phyloP scores from a whole-genome alignment of 148 eudicot genomes.

The Dianthus caryophyllus region DNA sequence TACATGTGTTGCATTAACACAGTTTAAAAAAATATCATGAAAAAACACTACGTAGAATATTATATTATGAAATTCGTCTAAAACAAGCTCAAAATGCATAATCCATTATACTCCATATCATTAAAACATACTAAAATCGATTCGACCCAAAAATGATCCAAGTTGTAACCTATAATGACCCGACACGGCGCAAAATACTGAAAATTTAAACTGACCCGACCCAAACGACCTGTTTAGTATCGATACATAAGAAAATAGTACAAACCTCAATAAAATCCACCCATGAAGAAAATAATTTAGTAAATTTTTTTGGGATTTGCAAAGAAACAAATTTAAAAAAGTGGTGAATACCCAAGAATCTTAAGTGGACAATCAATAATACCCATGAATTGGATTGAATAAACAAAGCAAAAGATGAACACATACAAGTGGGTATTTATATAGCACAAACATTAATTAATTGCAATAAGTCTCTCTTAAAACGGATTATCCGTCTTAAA shows the following conservation, averaged over 20 bases:
- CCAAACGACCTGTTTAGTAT: background rate
- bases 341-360: constrained; percentile 18
- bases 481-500: too few species aligned
- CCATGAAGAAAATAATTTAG: constrained; percentile 9
- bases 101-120: too few species aligned
- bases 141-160: too few species aligned
- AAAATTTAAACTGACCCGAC: too few species aligned
- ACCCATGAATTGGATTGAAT: constrained; percentile 26
- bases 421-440: constrained; percentile 32
- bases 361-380: constrained; percentile 28
- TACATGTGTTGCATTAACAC: background rate
- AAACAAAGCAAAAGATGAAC: constrained; percentile 19
- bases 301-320: background rate
- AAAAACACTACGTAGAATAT: too few species aligned
- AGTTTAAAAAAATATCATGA: background rate
- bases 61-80: too few species aligned
- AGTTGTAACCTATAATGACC: too few species aligned
- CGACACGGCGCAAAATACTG: too few species aligned
- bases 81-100: too few species aligned
- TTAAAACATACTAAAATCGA: too few species aligned
- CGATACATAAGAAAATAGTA: background rate
- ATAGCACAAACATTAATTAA: constrained; percentile 23
- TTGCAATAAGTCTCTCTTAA: too few species aligned
- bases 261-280: constrained; percentile 19
- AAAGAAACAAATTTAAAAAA: constrained; percentile 6